A percentile compares a stretch with the other conserved stretches of the same genome.
phyloP scores from a whole-genome alignment of 192 early-diverging fungal genomes.

The Paraglomus occultum region DNA sequence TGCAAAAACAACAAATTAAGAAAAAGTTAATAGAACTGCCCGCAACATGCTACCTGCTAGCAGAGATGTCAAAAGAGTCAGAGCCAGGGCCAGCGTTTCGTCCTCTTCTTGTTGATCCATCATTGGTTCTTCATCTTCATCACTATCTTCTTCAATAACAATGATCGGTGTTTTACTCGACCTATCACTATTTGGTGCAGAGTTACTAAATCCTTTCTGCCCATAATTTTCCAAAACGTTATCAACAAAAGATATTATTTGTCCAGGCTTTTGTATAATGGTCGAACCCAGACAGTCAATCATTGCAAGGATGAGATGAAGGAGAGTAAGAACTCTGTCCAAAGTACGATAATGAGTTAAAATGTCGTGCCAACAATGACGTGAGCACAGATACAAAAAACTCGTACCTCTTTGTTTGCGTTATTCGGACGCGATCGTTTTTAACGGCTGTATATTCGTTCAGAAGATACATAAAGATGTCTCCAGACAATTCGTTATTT shows the following conservation, averaged over 20 bases:
- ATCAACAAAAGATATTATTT: conserved; percentile 71
- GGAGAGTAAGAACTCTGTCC: conserved; percentile 54
- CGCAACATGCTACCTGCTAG: conserved; percentile 51
- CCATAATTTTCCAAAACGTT: conserved; percentile 55
- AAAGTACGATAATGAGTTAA: neutral
- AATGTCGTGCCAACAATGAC: neutral
- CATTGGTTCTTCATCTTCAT: conserved; percentile 28
- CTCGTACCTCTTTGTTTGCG: conserved; percentile 49
- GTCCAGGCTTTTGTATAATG: conserved; percentile 68
- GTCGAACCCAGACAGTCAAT: conserved; percentile 70
- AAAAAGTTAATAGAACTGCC: conserved; percentile 15
- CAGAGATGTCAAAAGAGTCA: conserved; percentile 63
- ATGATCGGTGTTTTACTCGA: conserved; percentile 33
- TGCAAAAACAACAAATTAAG: neutral
- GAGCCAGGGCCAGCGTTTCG: conserved; percentile 54
- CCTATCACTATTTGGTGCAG: neutral
- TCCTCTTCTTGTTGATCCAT: conserved; percentile 52
- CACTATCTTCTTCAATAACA: conserved; percentile 27
- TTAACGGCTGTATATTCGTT: conserved; percentile 64
- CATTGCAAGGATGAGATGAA: conserved; percentile 62
- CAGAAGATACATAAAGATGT: conserved; percentile 73
- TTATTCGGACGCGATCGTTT: conserved; percentile 27
- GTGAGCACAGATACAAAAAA: neutral
- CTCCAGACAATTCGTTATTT: conserved; percentile 59
- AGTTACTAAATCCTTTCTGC: neutral